phyloP scores from a whole-genome alignment of 805 yeast genomes.

The Teunomyces cretensis region DNA sequence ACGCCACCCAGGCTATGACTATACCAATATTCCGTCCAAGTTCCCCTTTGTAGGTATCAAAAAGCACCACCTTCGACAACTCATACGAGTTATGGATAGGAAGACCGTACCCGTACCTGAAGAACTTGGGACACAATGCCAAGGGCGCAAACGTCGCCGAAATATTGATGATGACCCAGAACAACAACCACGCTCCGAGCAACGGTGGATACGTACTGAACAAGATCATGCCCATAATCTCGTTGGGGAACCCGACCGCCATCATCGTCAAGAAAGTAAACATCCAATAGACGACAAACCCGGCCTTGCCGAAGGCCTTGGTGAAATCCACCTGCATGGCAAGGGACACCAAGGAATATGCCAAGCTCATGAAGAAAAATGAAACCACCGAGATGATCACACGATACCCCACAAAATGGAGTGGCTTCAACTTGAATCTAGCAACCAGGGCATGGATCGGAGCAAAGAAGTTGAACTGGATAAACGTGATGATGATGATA shows the following conservation, averaged over 20 bases:
- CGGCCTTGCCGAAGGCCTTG: conserved; percentile 59
- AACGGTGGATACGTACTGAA: conserved; percentile 59
- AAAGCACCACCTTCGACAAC: conserved; percentile 31
- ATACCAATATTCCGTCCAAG: conserved; percentile 31
- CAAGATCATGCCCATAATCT: conserved; percentile 55
- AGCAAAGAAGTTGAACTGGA: conserved; percentile 62
- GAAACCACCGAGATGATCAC: conserved; percentile 48
- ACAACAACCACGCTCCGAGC: conserved; percentile 51
- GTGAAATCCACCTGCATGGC: conserved; percentile 67
- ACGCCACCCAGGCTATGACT: conserved; percentile 39
- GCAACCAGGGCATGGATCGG: conserved; percentile 53
- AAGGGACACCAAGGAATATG: conserved; percentile 58
- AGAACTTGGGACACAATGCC: conserved; percentile 30
- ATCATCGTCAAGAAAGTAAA: conserved; percentile 64
- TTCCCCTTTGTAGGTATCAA: conserved; percentile 31
- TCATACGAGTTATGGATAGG: conserved; percentile 35
- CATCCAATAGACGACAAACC: conserved; percentile 77
- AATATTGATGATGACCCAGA: conserved; percentile 29
- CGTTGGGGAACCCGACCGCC: conserved; percentile 76
- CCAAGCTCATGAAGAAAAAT: conserved; percentile 57
- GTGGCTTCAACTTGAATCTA: conserved; percentile 38
- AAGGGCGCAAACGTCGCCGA: conserved; percentile 34
- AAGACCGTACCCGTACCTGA: conserved; percentile 34
- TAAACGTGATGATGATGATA: conserved; percentile 68
- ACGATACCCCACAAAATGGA: conserved; percentile 53